These are phyloP conservation scores for Heterobasidion parviporum DNA, from an alignment of 1,284 basidiomycete genomes.

Conservation along the genomic window DNA sequence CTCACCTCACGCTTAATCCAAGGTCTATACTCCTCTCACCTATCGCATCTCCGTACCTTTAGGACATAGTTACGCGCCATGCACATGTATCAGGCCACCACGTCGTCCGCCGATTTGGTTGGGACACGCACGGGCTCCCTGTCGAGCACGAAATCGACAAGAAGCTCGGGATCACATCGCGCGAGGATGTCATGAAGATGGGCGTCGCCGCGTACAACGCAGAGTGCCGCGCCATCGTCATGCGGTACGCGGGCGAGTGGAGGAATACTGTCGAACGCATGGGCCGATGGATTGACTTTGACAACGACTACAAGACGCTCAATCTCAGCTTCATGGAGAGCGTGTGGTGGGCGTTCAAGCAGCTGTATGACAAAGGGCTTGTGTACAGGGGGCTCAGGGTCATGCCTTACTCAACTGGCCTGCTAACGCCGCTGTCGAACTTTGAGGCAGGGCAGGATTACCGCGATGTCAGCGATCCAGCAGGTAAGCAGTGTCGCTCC, in stretches of 20 bases:
- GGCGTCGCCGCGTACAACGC: constrained; percentile 98
- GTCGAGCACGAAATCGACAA: constrained; percentile 99
- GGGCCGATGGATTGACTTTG: constrained; percentile 99
- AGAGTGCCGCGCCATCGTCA: constrained; percentile 95
- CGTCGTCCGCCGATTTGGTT: constrained; percentile 94
- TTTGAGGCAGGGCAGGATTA: constrained; percentile 96
- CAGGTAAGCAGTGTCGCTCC: constrained; percentile 42
- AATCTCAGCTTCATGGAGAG: constrained; percentile 95
- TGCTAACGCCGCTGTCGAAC: constrained; percentile 95
- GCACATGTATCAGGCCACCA: constrained; percentile 92
- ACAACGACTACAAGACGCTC: constrained; percentile 98
- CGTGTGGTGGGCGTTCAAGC: constrained; percentile 99
- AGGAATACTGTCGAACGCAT: constrained; percentile 92
- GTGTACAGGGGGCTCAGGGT: constrained; percentile 93
- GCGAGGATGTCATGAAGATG: constrained; percentile 91
- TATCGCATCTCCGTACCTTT: constrained; percentile 1
- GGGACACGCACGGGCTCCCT: constrained; percentile 98
- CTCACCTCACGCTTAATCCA: background rate
- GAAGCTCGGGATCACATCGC: constrained; percentile 86
- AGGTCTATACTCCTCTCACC: background rate
- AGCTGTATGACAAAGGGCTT: constrained; percentile 88
- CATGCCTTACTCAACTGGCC: constrained; percentile 98
- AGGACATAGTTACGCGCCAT: constrained; percentile 96
- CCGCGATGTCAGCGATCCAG: constrained; percentile 92
- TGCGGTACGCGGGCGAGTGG: constrained; percentile 96